Conservation (phyloP, 2,329 filamentous ascomycete species). For the Colletotrichum lindemuthianum region DNA sequence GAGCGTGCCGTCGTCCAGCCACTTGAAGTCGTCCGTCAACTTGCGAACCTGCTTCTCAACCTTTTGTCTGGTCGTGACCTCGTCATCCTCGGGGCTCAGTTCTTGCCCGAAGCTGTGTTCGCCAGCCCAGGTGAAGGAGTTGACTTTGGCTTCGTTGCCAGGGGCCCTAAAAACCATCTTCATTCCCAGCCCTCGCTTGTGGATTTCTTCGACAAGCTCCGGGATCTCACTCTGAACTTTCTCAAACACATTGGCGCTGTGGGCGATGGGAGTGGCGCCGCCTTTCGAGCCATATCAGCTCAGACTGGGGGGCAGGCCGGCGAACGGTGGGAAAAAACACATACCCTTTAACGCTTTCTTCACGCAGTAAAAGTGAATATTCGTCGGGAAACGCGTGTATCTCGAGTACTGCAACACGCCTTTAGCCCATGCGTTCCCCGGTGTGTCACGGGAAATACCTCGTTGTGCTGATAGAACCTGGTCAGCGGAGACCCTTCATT, state of each 20-base stretch:
- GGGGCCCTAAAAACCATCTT: slow-evolving; percentile 38
- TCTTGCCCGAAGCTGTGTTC: slow-evolving; percentile 42
- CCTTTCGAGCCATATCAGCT: slow-evolving; percentile 4
- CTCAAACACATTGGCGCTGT: slow-evolving; percentile 32
- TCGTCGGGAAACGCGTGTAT: slow-evolving; percentile 35
- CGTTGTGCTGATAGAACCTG: slow-evolving; percentile 38
- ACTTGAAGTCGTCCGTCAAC: slow-evolving; percentile 33
- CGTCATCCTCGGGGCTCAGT: slow-evolving; percentile 39
- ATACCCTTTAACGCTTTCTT: slow-evolving; percentile 29
- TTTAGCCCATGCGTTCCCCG: not conserved
- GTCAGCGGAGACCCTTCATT: slow-evolving; percentile 37
- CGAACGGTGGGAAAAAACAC: too few species aligned
- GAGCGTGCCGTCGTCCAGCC: slow-evolving; percentile 32
- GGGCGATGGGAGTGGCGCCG: slow-evolving; percentile 34
- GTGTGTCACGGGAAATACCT: slow-evolving; percentile 12
- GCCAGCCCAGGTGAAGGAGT: slow-evolving; percentile 36
- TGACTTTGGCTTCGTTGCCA: slow-evolving; percentile 35
- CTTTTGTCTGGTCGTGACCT: slow-evolving; percentile 21
- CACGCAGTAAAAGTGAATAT: slow-evolving; percentile 37
- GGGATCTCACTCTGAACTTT: slow-evolving; percentile 34
- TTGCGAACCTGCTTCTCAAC: slow-evolving; percentile 34
- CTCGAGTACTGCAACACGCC: slow-evolving; percentile 30
- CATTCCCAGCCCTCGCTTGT: slow-evolving; percentile 36
- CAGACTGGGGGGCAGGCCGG: not conserved
- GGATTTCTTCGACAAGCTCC: slow-evolving; percentile 34